Conservation (phyloP, 1,139 yeast species). For the Kazachstania sp. region DNA sequence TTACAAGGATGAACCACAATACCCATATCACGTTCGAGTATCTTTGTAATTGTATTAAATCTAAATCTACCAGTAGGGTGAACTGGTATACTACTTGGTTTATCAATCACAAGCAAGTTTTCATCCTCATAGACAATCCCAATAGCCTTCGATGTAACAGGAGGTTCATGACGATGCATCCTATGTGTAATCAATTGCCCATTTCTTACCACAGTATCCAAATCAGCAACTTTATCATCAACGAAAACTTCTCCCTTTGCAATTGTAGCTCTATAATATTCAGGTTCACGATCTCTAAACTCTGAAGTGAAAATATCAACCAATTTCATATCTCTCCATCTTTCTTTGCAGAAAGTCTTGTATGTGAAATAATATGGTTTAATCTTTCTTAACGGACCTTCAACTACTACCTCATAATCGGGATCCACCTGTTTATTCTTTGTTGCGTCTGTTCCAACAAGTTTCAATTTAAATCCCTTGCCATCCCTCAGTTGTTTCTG, state of each 20-base stretch:
- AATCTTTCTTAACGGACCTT: slow-evolving; percentile 60
- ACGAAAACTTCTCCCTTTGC: slow-evolving; percentile 64
- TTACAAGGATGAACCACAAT: slow-evolving; percentile 78
- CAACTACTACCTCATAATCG: slow-evolving; percentile 33
- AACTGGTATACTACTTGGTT: slow-evolving; percentile 92
- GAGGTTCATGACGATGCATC: slow-evolving; percentile 85
- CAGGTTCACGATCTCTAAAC: slow-evolving; percentile 70
- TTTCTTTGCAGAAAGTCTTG: slow-evolving; percentile 77
- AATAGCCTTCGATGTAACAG: slow-evolving; percentile 66
- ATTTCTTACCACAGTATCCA: slow-evolving; percentile 61
- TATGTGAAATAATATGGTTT: slow-evolving; percentile 85
- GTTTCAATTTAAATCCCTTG: slow-evolving; percentile 24
- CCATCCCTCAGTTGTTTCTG: slow-evolving; percentile 20
- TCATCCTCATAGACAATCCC: slow-evolving; percentile 73
- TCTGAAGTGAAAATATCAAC: slow-evolving; percentile 76
- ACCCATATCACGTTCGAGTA: slow-evolving; percentile 51
- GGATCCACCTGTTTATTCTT: slow-evolving; percentile 28
- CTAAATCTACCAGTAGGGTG: slow-evolving; percentile 94
- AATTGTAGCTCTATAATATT: slow-evolving; percentile 61
- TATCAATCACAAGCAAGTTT: slow-evolving; percentile 74
- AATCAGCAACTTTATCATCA: slow-evolving; percentile 53
- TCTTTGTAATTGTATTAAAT: slow-evolving; percentile 79
- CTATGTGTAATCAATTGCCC: slow-evolving; percentile 83
- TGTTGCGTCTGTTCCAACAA: slow-evolving; percentile 20
- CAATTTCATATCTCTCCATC: slow-evolving; percentile 82